Evolutionary conservation across 768 basidiomycete genomes (phyloP), one percentile per base, ranked within the genome.

Genomic region (Tulasnella sp.): DNA sequence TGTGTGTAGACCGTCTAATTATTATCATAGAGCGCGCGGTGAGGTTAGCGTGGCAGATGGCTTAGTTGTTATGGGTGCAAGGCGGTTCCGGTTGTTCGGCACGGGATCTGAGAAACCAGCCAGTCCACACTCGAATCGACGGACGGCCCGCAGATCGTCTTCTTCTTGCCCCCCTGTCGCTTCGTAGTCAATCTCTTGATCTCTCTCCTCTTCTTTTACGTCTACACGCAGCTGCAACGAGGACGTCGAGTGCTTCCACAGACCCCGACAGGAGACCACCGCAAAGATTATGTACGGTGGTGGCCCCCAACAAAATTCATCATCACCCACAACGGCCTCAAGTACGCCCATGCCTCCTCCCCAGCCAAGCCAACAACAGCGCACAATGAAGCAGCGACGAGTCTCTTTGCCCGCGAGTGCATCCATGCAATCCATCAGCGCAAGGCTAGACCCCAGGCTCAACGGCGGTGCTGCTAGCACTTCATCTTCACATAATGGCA

Each of bases 361-460:
- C 55, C 61, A 40, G 11, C 40, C 40, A 7, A 40, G 9, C 40
- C 40, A 67, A 35, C 61, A 67, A 35, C 61, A 67, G 61, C 74
- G 57, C 78, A 44, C 61, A 40, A 75, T 71, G n/a, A 79, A 79
- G 29, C 78, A 79, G 35, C 55, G 78, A 35, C 73, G 78, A 61
- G 78, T 79, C 46, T 79, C 78, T 29, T 74, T 79, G 9, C 78
- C 78, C 18, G 74, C 57, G 26, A 67, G 39, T n/a, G 48, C 69
- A 40, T 37, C 23, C 20, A 42, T 48, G 76, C 39, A 57, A 42
- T 46, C 46, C 18, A 70, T 46, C 51, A 70, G 57, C 39, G 61
- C 61, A 32, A 67, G 61, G 61, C 61, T 67, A 67, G 61, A 67
- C 61, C 61, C 61, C 4, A 71, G 71, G 39, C 37, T 42, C 42